Percentiles rank a stretch among this genome's conserved stretches.
Conservation (phyloP, 164 flowering plant genomes). For the Nymphaea thermarum region DNA sequence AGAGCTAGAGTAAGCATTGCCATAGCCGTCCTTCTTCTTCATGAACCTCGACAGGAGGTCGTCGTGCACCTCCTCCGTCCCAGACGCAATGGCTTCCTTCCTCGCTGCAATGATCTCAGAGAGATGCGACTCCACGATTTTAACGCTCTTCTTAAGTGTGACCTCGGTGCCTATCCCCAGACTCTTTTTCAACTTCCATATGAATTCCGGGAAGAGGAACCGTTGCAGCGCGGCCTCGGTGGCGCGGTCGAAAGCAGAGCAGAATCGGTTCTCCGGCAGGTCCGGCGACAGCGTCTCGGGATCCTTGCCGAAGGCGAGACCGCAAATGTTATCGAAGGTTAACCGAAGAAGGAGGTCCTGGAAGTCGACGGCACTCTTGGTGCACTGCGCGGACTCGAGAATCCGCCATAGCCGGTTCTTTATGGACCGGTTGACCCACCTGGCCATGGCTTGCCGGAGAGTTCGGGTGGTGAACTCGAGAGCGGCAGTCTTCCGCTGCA, state of each 20-base stretch:
- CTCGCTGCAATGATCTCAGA: conserved; percentile 43
- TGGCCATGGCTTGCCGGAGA: conserved; percentile 78
- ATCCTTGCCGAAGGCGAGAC: conserved; percentile 76
- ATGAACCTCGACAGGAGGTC: conserved; percentile 71
- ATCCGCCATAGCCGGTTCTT: conserved; percentile 59
- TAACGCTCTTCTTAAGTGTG: conserved; percentile 32
- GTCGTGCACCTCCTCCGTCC: conserved; percentile 28
- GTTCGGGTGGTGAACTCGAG: conserved; percentile 92
- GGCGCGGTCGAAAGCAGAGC: conserved; percentile 67
- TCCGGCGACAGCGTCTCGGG: conserved; percentile 66
- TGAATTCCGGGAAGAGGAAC: conserved; percentile 50
- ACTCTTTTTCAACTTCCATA: conserved; percentile 58
- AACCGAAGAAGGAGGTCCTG: conserved; percentile 70
- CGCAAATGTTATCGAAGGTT: conserved; percentile 88
- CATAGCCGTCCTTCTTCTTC: conserved; percentile 50
- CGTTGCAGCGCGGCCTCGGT: conserved; percentile 73
- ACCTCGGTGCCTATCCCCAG: conserved; percentile 44
- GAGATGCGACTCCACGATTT: conserved; percentile 54
- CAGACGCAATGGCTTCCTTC: conserved; percentile 13
- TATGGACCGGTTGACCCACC: conserved; percentile 86
- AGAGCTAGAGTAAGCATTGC: conserved; percentile 29
- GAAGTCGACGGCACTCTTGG: conserved; percentile 40
- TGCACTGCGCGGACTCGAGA: conserved; percentile 29
- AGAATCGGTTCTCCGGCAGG: conserved; percentile 60
- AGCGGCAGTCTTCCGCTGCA: conserved; percentile 88